Conservation (phyloP, 495 filamentous ascomycete species). For the Mycothermus thermophilus region DNA sequence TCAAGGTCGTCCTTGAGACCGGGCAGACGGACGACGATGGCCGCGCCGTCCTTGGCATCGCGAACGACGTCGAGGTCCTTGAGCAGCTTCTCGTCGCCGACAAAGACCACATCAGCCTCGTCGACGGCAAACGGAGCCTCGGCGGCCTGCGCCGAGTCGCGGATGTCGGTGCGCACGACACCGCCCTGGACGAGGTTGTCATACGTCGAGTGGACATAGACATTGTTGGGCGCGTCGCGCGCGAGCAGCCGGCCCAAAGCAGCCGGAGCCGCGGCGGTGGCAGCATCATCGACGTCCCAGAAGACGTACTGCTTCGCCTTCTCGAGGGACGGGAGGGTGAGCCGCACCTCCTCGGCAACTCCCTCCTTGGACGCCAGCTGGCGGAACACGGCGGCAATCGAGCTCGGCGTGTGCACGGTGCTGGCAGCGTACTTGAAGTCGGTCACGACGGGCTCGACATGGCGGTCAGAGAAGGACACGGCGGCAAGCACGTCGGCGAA, state of each 20-base stretch:
- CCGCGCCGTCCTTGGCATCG: constrained; percentile 55
- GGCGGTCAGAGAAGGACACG: constrained; percentile 59
- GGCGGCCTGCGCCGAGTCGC: constrained; percentile 64
- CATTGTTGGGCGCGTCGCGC: constrained; percentile 57
- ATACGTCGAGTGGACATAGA: constrained; percentile 58
- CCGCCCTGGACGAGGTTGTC: constrained; percentile 87
- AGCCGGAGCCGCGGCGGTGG: constrained; percentile 46
- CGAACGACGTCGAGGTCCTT: constrained; percentile 58
- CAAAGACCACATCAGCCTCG: constrained; percentile 61
- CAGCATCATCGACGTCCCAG: constrained; percentile 79
- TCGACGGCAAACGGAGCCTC: constrained; percentile 73
- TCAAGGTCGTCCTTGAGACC: constrained; percentile 76
- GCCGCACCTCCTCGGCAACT: constrained; percentile 36
- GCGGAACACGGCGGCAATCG: constrained; percentile 39
- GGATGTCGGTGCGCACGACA: constrained; percentile 68
- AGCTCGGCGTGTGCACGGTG: constrained; percentile 67
- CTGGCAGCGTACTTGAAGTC: constrained; percentile 85
- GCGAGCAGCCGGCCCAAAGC: constrained; percentile 61
- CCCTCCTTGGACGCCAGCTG: constrained; percentile 51
- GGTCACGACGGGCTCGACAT: constrained; percentile 45
- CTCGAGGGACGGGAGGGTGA: constrained; percentile 23
- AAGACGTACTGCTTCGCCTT: constrained; percentile 72
- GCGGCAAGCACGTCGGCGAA: constrained; percentile 82
- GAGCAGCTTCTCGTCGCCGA: constrained; percentile 67
- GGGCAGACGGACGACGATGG: constrained; percentile 60